Evolutionary conservation across 192 early-diverging fungal species (phyloP), one percentile per base, ranked within the genome.

Genomic region (Coemansia sp.): DNA sequence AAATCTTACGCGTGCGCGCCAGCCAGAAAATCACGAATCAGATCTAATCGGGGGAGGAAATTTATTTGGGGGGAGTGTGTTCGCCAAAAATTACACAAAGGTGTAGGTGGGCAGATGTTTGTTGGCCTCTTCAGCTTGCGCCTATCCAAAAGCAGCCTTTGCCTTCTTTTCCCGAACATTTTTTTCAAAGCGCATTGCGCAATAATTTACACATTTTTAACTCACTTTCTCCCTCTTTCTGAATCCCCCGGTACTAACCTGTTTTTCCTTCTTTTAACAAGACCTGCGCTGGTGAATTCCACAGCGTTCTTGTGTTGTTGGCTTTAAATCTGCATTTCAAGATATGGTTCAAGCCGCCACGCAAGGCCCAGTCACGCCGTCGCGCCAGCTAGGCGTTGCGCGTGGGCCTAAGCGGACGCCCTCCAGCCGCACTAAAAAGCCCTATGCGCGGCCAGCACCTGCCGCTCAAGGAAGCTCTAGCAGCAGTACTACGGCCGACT

Each of bases 381-480:
- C 69, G 20, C 73, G 71, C n/a, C 82, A 72, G 43, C 53, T 73
- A 2, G 82, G 82, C 38, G 78, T 49, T 33, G 68, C 82, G 33
- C 82, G 82, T 22, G 74, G 78, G 5, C 73, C 70, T 39, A 57
- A 73, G 31, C 74, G 74, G 16, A 76, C 82, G 16, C 82, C 78
- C 0, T 63, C 77, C 31, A 80, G 78, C 47, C 82, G 78, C 49
- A 49, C 78, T 31, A 78, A 78, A 55, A 83, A 78, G 70, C 81
- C 81, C 1, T 83, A 83, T 40, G 39, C 43, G 20, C 64, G 81
- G 22, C 62, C 76, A 7, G 58, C 29, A 1, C 27, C 33, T 39
- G 31, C 64, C 1, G 55, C 64, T 20, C 46, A 41, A 20, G 61
- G 38, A 22, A 62, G 38, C 39, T n/a, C 36, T 9, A 41, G 61